phyloP scores from a whole-genome alignment of 140 eudicot genomes.

The Cichorium intybus region DNA sequence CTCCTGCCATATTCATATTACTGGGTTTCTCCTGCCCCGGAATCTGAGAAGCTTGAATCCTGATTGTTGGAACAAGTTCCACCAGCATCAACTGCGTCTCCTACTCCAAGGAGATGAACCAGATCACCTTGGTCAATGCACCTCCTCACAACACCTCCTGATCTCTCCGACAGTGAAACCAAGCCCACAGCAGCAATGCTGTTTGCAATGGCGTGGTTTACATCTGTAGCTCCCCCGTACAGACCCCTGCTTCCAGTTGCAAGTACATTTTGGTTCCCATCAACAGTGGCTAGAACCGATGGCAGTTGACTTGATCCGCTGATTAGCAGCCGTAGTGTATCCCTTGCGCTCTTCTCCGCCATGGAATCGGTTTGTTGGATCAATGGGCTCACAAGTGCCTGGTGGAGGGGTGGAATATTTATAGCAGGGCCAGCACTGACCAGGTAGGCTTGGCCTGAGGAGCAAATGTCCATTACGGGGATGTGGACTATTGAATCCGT shows the following conservation, averaged over 20 bases:
- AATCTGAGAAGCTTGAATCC: conserved; percentile 7
- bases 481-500: conserved; percentile 84
- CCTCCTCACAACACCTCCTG: conserved; percentile 25
- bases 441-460: conserved; percentile 80
- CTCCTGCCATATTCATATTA: not conserved
- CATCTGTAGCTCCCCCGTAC: conserved; percentile 50
- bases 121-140: conserved; percentile 33
- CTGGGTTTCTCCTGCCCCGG: conserved; percentile 11
- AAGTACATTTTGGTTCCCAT: conserved; percentile 32
- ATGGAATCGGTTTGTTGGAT: conserved; percentile 49
- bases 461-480: conserved; percentile 79
- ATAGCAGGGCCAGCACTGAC: conserved; percentile 80
- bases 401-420: conserved; percentile 50
- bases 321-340: conserved; percentile 64
- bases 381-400: conserved; percentile 41
- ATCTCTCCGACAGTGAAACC: conserved; percentile 43
- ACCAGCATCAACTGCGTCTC: conserved; percentile 35
- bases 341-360: conserved; percentile 69
- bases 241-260: conserved; percentile 59
- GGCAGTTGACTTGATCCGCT: conserved; percentile 61
- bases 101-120: conserved; percentile 34
- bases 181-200: conserved; percentile 61
- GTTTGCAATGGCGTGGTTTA: conserved; percentile 40
- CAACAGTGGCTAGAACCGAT: conserved; percentile 51
- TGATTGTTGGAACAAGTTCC: conserved; percentile 31